Evolutionary conservation across 257 asterid species (phyloP).

Genomic region (Solanum pinnatisectum): DNA sequence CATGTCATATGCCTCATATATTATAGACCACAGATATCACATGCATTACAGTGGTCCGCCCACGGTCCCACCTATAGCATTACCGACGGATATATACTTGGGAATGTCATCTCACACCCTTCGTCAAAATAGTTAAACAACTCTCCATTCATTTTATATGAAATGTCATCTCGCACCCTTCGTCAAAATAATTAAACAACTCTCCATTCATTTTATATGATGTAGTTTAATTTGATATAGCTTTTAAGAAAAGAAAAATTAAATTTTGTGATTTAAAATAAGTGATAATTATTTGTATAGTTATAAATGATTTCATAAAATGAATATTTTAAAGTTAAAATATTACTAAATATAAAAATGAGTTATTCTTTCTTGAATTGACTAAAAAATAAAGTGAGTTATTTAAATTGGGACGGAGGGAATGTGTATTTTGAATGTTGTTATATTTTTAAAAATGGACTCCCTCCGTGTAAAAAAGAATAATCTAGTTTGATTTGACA

Average conservation of each 20-base stretch:
- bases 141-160: not conserved
- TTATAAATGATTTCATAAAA: too few relatives aligned
- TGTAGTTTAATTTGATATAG: too few relatives aligned
- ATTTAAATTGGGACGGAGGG: not conserved
- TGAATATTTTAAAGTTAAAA: too few relatives aligned
- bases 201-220: not conserved
- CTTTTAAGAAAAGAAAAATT: too few relatives aligned
- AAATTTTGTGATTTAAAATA: too few relatives aligned
- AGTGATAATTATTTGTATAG: too few relatives aligned
- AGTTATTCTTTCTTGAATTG: too few relatives aligned
- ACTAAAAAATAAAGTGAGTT: not conserved
- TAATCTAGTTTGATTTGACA: too few relatives aligned
- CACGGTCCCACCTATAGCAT: not conserved
- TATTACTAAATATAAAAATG: too few relatives aligned
- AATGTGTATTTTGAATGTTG: not conserved
- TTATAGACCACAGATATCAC: not conserved
- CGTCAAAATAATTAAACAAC: not conserved
- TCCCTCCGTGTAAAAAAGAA: not conserved
- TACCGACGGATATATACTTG: not conserved
- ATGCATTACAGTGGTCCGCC: not conserved
- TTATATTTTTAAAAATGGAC: not conserved
- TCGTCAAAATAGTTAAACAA: not conserved
- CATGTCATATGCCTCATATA: constrained; percentile 18
- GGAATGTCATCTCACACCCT: not conserved
- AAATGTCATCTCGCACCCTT: too few relatives aligned